phyloP scores from a whole-genome alignment of 192 early-diverging fungal genomes.

The Allomyces javanicus region DNA sequence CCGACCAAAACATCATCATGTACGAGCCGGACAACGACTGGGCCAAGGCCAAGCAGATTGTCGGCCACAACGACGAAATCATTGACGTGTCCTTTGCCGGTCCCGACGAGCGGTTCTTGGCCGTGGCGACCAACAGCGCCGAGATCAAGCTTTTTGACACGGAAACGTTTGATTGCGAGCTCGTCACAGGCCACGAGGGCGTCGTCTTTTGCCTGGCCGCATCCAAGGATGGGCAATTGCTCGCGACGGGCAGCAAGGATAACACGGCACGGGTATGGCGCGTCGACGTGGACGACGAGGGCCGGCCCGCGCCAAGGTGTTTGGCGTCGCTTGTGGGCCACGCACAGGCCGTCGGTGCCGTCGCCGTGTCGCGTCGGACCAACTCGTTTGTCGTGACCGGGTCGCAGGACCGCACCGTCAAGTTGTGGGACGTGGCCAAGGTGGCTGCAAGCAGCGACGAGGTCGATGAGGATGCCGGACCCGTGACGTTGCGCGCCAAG shows the following conservation, averaged over 20 bases:
- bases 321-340: constrained; percentile 69
- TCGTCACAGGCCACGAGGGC: constrained; percentile 75
- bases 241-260: constrained; percentile 85
- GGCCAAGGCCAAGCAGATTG: constrained; percentile 55
- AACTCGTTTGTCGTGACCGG: constrained; percentile 56
- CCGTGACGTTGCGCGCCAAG: constrained; percentile 15
- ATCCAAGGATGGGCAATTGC: constrained; percentile 41
- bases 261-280: constrained; percentile 66
- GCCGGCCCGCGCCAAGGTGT: constrained; percentile 16
- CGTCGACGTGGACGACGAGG: constrained; percentile 35
- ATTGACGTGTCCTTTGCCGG: constrained; percentile 71
- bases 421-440: constrained; percentile 67
- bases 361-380: constrained; percentile 49
- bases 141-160: constrained; percentile 76
- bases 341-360: constrained; percentile 78
- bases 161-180: constrained; percentile 52
- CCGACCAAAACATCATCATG: constrained; percentile 79
- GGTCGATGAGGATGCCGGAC: constrained; percentile 5
- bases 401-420: constrained; percentile 86
- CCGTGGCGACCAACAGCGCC: constrained; percentile 83
- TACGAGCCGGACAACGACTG: constrained; percentile 33
- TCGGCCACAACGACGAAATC: constrained; percentile 93
- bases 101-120: constrained; percentile 45
- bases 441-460: constrained; percentile 9
- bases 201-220: constrained; percentile 64